Conservation (phyloP, 805 yeast species). For the Pichia insulana region DNA sequence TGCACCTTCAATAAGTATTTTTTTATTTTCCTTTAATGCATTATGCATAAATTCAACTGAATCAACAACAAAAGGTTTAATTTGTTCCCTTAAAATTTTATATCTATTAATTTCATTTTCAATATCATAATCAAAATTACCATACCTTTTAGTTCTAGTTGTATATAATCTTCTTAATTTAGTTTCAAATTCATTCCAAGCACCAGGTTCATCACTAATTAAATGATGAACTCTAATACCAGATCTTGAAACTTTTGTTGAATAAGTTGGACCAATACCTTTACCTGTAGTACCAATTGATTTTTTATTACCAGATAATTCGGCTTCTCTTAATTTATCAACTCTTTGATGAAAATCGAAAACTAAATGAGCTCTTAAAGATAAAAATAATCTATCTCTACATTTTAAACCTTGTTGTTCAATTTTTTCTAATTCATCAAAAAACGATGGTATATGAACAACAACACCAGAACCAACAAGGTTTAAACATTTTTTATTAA, state of each 20-base stretch:
- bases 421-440: constrained; percentile 73
- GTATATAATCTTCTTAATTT: constrained; percentile 69
- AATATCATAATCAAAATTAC: constrained; percentile 80
- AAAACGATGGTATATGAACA: constrained; percentile 87
- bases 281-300: constrained; percentile 97
- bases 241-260: constrained; percentile 93
- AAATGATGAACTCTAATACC: constrained; percentile 96
- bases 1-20: constrained; percentile 93
- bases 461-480: constrained; percentile 95
- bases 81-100: constrained; percentile 60
- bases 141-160: constrained; percentile 84
- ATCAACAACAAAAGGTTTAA: constrained; percentile 90
- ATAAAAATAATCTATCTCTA: constrained; percentile 69
- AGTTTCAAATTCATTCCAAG: constrained; percentile 86
- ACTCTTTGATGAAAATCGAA: constrained; percentile 98
- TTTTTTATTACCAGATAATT: constrained; percentile 70
- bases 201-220: constrained; percentile 78
- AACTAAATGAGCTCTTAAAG: constrained; percentile 92
- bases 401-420: constrained; percentile 76
- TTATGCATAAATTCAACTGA: constrained; percentile 76
- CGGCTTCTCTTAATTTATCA: constrained; percentile 91
- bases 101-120: constrained; percentile 74
- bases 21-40: constrained; percentile 70
- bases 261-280: constrained; percentile 97
- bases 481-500: constrained; percentile 84